phyloP scores from a whole-genome alignment of 2,329 filamentous ascomycete genomes.

The Trichoderma guizhouense region DNA sequence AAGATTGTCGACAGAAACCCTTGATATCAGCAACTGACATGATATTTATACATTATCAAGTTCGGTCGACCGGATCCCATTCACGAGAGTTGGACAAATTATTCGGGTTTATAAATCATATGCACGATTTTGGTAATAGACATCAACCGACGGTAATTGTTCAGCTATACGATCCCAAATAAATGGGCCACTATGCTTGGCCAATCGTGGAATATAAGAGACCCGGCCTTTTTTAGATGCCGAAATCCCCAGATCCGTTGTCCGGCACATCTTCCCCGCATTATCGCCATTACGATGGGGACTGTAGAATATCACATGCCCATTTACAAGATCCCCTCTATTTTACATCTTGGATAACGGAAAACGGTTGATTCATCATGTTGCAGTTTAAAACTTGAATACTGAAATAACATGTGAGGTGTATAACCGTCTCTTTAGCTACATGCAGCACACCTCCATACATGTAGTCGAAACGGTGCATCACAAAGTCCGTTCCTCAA shows the following conservation, averaged over 20 bases:
- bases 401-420: neutral
- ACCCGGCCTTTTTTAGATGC: neutral
- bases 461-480: neutral
- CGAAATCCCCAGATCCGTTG: neutral
- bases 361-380: neutral
- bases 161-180: neutral
- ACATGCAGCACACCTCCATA: neutral
- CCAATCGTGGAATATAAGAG: neutral
- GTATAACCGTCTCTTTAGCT: neutral
- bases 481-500: neutral
- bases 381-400: neutral
- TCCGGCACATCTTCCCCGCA: conserved; percentile 8
- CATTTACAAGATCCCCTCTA: neutral
- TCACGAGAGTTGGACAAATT: neutral
- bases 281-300: neutral
- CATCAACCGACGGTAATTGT: conserved; percentile 12
- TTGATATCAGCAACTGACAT: neutral
- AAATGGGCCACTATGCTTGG: neutral
- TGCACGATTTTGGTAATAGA: neutral
- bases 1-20: neutral
- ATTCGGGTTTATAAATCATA: neutral
- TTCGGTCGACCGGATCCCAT: neutral
- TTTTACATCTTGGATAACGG: neutral
- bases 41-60: conserved; percentile 3
- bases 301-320: neutral